These are phyloP conservation scores for Neospora caninum DNA, from an alignment of 169 alveolate genomes.

Conservation along the genomic window DNA sequence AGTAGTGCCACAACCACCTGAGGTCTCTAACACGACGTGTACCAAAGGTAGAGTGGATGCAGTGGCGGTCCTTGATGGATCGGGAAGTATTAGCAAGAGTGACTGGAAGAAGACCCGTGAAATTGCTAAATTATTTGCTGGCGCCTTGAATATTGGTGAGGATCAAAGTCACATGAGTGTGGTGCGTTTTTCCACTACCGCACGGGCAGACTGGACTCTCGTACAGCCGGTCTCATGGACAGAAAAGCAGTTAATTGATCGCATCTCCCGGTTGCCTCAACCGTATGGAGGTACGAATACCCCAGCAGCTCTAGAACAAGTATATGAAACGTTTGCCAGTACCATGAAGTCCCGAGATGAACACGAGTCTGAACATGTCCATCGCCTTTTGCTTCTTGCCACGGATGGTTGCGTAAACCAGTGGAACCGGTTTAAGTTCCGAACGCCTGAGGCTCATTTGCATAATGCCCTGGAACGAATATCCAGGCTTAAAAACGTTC, in stretches of 20 bases:
- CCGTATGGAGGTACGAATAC: conserved; percentile 20
- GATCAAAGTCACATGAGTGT: conserved; percentile 28
- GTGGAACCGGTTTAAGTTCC: not conserved
- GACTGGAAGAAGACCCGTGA: conserved; percentile 22
- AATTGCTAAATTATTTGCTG: not conserved
- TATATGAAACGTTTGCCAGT: not conserved
- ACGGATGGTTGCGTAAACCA: conserved; percentile 20
- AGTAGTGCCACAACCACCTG: not conserved
- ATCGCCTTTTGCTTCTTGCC: not conserved
- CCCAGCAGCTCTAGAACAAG: conserved; percentile 5
- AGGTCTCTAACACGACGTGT: not conserved
- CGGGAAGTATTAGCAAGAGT: not conserved
- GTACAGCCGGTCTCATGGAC: not conserved
- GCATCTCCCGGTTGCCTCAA: conserved; percentile 2
- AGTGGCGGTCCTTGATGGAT: conserved; percentile 23
- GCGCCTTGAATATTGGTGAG: conserved; percentile 21
- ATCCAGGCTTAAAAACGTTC: not conserved
- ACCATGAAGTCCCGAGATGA: not conserved
- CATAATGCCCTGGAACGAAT: not conserved
- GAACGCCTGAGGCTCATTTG: not conserved
- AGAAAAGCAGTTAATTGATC: not conserved
- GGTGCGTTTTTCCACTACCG: not conserved
- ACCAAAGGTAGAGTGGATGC: not conserved
- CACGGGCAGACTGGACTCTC: not conserved
- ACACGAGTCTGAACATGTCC: not conserved